Evolutionary conservation across 345 rosid species (phyloP), one percentile per base, ranked within the genome.

Genomic region (Gossypium herbaceum): DNA sequence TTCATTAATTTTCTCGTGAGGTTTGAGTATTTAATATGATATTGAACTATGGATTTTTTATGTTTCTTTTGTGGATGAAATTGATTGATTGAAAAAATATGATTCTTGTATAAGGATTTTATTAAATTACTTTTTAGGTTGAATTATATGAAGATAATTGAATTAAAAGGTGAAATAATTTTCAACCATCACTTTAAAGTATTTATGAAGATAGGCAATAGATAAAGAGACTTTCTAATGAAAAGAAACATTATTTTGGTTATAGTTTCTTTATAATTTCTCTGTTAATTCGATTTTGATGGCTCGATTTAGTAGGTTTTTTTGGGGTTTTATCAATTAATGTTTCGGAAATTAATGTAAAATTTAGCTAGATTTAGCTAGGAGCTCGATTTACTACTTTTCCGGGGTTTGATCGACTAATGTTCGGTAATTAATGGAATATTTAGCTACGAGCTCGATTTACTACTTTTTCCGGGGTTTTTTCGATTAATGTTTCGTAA

Each of bases 341-440:
- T 65, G 22, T 65, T 12, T 29, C 0, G 48, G 19, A 67, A 61
- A 75, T 52, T 71, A 52, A 54, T 73, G 58, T 71, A 59, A 73
- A 58, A 13, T 9, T 54, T 15, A 0, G 59, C 29, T 27, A 27
- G 29, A 27, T 27, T 27, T 27, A 2, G 24, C 17, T 59, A 29
- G 39, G 39, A 29, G 39, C 39, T 29, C 39, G 6, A 29, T 29
- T 29, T 29, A 4, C 39, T 29, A 29, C 24, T 4, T 55, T 12
- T 58, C 13, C n/a, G 2, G 39, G 62, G 34, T 25, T 59, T 22
- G 4, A 1, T 56, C 7, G 7, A 34, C 11, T 22, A 11, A 12
- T 66, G 24, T 55, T 12, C 7, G 0, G 50, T 17, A 61, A 75
- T 52, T 71, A 54, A 54, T 71, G 58, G 68, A 25, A 73, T 54